phyloP scores from a whole-genome alignment of 1,284 basidiomycete genomes.

The Naganishia liquefaciens region DNA sequence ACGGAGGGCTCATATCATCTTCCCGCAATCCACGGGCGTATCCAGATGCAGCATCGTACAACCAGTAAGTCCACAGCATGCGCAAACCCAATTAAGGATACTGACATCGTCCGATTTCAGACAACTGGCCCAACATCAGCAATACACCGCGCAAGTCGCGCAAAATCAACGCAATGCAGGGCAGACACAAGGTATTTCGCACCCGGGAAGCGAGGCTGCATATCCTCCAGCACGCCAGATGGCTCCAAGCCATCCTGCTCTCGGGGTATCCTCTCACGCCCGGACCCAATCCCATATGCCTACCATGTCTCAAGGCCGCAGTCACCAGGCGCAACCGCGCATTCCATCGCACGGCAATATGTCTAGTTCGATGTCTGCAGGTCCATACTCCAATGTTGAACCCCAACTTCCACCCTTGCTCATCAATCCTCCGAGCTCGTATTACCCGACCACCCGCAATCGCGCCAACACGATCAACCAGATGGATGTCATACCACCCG shows the following conservation, averaged over 20 bases:
- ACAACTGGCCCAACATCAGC: constrained; percentile 90
- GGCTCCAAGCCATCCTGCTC: constrained; percentile 8
- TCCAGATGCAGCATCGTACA: constrained; percentile 90
- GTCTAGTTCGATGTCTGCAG: constrained; percentile 36
- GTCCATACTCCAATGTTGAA: constrained; percentile 41
- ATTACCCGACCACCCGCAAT: constrained; percentile 64
- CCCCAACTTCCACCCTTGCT: constrained; percentile 46
- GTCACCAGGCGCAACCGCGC: constrained; percentile 32
- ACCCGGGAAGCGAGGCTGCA: constrained; percentile 2
- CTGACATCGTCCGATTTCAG: neutral
- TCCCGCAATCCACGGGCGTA: constrained; percentile 75
- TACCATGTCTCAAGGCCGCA: constrained; percentile 26
- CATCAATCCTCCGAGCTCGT: constrained; percentile 58
- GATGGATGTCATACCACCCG: constrained; percentile 87
- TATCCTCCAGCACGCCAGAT: constrained; percentile 22
- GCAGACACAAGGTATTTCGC: constrained; percentile 25
- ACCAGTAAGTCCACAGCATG: constrained; percentile 59
- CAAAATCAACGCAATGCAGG: constrained; percentile 30
- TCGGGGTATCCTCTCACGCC: constrained; percentile 22
- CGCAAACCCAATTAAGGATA: neutral
- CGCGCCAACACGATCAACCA: constrained; percentile 83
- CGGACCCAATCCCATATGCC: constrained; percentile 26
- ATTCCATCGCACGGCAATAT: constrained; percentile 32
- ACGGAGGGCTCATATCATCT: constrained; percentile 80
- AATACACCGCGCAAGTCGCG: constrained; percentile 68